Evolutionary conservation across 768 basidiomycete genomes (phyloP).

Genomic region (Exsudoporus frostii): DNA sequence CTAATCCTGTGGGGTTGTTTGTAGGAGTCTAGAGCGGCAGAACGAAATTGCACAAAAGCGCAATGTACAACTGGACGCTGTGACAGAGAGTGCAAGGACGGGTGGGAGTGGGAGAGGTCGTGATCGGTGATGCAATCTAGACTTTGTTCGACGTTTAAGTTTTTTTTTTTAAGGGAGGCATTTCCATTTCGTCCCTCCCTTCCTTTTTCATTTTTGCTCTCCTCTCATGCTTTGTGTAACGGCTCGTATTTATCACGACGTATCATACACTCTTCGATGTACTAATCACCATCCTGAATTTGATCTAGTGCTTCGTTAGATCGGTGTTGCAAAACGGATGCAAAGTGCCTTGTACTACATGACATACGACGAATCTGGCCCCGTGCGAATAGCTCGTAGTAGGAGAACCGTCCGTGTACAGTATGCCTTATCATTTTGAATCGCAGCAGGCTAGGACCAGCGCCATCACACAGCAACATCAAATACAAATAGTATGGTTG

Average conservation of each 20-base stretch:
- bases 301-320: neutral
- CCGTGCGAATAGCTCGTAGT: too few species aligned
- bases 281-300: neutral
- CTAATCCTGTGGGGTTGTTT: neutral
- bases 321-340: too few species aligned
- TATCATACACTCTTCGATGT: slow-evolving; percentile 17
- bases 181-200: too few species aligned
- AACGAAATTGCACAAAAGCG: slow-evolving; percentile 77
- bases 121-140: slow-evolving; percentile 16
- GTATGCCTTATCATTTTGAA: too few species aligned
- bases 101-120: slow-evolving; percentile 13
- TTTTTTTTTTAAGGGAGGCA: neutral
- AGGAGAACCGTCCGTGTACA: too few species aligned
- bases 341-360: too few species aligned
- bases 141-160: neutral
- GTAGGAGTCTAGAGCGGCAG: slow-evolving; percentile 72
- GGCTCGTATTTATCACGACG: slow-evolving; percentile 5
- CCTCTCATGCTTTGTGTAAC: slow-evolving; percentile 11
- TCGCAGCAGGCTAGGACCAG: too few species aligned
- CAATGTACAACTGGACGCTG: slow-evolving; percentile 36
- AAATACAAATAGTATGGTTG: too few species aligned
- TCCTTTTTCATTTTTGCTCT: neutral
- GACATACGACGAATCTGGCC: too few species aligned
- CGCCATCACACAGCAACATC: too few species aligned
- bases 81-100: slow-evolving; percentile 29